Conservation (phyloP, 306 rosid species). For the Mimosa pudica region DNA sequence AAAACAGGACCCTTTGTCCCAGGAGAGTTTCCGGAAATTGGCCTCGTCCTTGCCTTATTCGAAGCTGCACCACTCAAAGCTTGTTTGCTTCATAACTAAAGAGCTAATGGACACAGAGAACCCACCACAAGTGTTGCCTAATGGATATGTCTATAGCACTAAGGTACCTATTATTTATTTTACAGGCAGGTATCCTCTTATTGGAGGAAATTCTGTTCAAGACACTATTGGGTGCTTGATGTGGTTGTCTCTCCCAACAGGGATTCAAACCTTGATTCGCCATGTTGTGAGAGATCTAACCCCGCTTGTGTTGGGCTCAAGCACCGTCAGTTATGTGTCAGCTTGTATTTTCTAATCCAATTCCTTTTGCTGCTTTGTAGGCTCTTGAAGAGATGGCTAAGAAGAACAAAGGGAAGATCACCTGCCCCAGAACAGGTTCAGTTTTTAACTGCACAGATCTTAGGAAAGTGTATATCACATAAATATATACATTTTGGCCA, state of each 20-base stretch:
- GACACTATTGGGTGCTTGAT: too few species aligned
- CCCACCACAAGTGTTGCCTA: constrained; percentile 93
- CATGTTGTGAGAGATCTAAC: too few species aligned
- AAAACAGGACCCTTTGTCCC: constrained; percentile 96
- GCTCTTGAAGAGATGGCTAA: constrained; percentile 93
- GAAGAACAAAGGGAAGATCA: constrained; percentile 71
- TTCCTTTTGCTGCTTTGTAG: constrained; percentile 46
- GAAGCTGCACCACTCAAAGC: constrained; percentile 92
- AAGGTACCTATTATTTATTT: constrained; percentile 53
- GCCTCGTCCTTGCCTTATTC: constrained; percentile 87
- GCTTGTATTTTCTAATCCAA: constrained; percentile 15
- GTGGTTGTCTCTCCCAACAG: too few species aligned
- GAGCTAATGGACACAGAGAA: constrained; percentile 96
- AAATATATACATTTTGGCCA: constrained; percentile 30
- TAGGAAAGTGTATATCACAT: constrained; percentile 79
- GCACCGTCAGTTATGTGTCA: background rate
- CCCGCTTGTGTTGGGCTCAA: too few species aligned
- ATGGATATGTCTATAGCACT: constrained; percentile 89
- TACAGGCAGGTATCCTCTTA: too few species aligned
- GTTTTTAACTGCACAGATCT: constrained; percentile 63
- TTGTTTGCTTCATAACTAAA: constrained; percentile 95
- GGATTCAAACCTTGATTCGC: too few species aligned
- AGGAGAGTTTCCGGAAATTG: constrained; percentile 77
- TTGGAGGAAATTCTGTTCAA: too few species aligned
- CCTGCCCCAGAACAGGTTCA: constrained; percentile 80